Conservation (phyloP, 1,284 basidiomycete genomes). For the Anthracocystis walkeri region DNA sequence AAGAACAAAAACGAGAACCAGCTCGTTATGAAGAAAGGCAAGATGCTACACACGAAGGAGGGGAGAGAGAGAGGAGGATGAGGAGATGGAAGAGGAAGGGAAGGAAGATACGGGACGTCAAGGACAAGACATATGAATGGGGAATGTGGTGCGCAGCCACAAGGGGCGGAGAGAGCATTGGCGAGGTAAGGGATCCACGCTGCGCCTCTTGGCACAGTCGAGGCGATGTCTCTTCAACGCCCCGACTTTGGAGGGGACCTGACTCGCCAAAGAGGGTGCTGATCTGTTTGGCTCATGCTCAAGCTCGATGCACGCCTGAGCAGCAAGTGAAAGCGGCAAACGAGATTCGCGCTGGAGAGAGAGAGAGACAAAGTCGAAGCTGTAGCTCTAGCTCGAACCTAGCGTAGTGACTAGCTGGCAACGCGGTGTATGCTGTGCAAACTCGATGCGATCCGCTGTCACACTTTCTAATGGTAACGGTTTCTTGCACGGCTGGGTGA, state of each 20-base stretch:
- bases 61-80: constrained; percentile 17
- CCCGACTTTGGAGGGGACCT: not conserved
- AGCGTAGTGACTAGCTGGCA: too few species aligned
- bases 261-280: not conserved
- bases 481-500: not conserved
- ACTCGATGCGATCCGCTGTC: not conserved
- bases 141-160: constrained; percentile 28
- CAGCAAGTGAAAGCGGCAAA: too few species aligned
- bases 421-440: too few species aligned
- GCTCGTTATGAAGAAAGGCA: constrained; percentile 24
- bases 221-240: not conserved
- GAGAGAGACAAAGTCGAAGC: too few species aligned
- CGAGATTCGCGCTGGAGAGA: too few species aligned
- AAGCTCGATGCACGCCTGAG: not conserved
- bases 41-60: constrained; percentile 24
- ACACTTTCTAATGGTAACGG: not conserved
- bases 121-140: constrained; percentile 13
- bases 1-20: constrained; percentile 37
- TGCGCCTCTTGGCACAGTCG: constrained; percentile 28
- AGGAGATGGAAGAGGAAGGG: constrained; percentile 13
- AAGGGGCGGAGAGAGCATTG: not conserved
- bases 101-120: constrained; percentile 13
- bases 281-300: not conserved
- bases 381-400: too few species aligned
- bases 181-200: constrained; percentile 18